Base-by-base conservation (phyloP, 495 filamentous ascomycete species). In the Aspergillus conjunctus region DNA sequence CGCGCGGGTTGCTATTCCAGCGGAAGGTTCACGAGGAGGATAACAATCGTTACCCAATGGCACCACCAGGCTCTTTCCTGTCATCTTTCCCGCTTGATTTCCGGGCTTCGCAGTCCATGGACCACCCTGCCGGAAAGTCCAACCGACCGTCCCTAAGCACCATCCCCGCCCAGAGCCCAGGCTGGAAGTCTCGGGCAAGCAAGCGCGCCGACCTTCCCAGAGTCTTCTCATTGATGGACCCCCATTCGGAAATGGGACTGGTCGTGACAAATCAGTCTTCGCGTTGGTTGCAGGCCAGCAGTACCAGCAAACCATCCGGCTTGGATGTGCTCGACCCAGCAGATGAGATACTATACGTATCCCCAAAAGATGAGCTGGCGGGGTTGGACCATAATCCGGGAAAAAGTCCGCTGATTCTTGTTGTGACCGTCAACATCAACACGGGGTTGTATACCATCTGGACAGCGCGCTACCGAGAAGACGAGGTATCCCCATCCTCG, bases 171-270 rank as follows among this genome's bases (percentile, higher is more conserved):
- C 67, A 67, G 15, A 59, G 58, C 31, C 56, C 73, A 26, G 63
- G 68, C 26, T 66, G 65, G 66, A 59, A 60, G 41, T 60, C 70
- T 41, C 69, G 71, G n/a, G 44, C 68, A 6, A 69, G 21, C 22
- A 71, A 72, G 46, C 82, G 81, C 55, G 77, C 84, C 30, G 83
- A 88, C 43, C 84, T 91, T 68, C 93, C 93, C 4, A 82, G 89
- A 31, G 77, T 97, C 1, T 95, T 92, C 59, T 90, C 89, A 33
- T 80, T 98, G 22, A 95, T 88, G 7, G 89, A 97, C 69, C 94
- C 94, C 32, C 77, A 97, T 59, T 79, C 91, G 3, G 92, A 97
- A 66, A 82, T 96, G 71, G 94, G 93, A 1, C 68, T 93, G 45
- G 87, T 97, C 39, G 88, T 97, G 14, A 85, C 87, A 17, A 74